Evolutionary conservation across 306 rosid species (phyloP), one percentile per base, ranked within the genome.

Genomic region (Gleditsia sinensis): DNA sequence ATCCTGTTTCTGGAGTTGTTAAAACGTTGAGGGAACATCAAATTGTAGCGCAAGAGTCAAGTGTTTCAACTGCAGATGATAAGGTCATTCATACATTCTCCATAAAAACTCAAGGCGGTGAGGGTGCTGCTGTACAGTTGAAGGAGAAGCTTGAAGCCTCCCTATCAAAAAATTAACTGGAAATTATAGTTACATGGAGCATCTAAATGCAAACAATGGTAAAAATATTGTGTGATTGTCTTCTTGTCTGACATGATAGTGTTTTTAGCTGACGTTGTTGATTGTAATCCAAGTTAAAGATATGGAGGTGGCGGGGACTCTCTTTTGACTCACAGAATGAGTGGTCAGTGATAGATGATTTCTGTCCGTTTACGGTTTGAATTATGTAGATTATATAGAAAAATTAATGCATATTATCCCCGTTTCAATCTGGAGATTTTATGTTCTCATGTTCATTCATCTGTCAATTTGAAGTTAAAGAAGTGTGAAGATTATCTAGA

Each of bases 131-230:
- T 4, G 84, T 78, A 75, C 84, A 83, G 56, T 78, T 89, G 84
- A 87, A 81, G 89, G 94, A 78, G 82, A 83, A 85, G 81, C 87
- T 89, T 63, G 66, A 75, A 68, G 84, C 85, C 69, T 76, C 84
- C 75, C 85, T 89, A 0, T 71, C 84, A 16, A 87, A 81, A 72
- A 81, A 83, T 32, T 60, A 13, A 79, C 64, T 80, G 66, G 58
- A 58, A 9, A 17, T 17, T 11, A 19, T 61, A 39, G 37, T 67
- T 51, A 57, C 37, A 14, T 66, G 43, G 45, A 33, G 75, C 63
- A 56, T 36, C 51, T 42, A 5, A 14, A 27, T 71, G 62, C 68
- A 33, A 23, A 46, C 42, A 1, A 9, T 39, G 55, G 11, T 62
- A 11, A 36, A 36, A 62, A 36, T 62, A 62, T 37, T 20, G 67